Evolutionary conservation across 169 alveolate species (phyloP).

Genomic region (Plasmodium fragile): DNA sequence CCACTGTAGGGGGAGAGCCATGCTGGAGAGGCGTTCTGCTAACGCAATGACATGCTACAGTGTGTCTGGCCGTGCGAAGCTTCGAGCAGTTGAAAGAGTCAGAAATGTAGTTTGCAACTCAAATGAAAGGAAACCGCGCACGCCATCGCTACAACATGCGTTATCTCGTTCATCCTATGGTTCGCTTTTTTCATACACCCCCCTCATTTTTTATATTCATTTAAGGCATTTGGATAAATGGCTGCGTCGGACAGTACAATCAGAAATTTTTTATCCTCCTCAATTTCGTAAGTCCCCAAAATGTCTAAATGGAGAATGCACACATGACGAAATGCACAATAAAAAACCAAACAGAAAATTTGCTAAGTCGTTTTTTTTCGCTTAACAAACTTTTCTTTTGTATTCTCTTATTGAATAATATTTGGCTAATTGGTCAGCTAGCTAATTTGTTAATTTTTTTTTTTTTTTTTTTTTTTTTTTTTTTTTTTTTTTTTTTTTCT

Average conservation of each 20-base stretch:
- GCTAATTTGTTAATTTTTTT: background rate
- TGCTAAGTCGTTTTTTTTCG: background rate
- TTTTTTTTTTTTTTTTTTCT: too few species aligned
- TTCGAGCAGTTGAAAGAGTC: background rate
- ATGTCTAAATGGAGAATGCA: background rate
- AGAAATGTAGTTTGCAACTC: background rate
- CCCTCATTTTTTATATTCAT: background rate
- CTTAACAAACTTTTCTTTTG: background rate
- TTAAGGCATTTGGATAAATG: slow-evolving; percentile 87
- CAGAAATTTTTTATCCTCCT: slow-evolving; percentile 86
- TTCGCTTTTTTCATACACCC: background rate
- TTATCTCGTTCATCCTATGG: background rate
- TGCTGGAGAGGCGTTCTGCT: background rate
- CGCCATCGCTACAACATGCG: background rate
- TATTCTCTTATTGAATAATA: background rate
- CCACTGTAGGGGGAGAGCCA: slow-evolving; percentile 81
- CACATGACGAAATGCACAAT: background rate
- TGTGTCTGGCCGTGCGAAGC: background rate
- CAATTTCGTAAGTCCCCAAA: slow-evolving; percentile 43
- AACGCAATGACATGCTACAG: background rate
- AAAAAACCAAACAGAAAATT: background rate
- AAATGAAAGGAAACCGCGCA: background rate
- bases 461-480: slow-evolving; percentile 16
- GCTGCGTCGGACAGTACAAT: slow-evolving; percentile 91
- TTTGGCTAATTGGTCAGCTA: background rate